Evolutionary conservation across 2,329 filamentous ascomycete species (phyloP), one percentile per base, ranked within the genome.

Genomic region (Paraphoma chrysanthemicola): DNA sequence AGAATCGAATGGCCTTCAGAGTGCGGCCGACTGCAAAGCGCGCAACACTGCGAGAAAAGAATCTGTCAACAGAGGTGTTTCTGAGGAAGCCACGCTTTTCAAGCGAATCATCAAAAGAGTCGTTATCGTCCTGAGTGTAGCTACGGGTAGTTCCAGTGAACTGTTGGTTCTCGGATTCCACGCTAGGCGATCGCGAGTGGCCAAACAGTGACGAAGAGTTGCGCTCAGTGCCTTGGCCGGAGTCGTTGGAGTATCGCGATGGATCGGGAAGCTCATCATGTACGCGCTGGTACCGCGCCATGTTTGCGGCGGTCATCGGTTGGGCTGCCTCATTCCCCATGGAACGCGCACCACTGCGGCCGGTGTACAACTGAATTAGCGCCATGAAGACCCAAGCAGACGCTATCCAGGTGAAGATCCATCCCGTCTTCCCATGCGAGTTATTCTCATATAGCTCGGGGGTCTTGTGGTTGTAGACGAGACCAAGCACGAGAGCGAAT

Each of bases 361-460:
- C 82, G 4, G 84, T 82, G 58, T 90, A 85, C 42, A 83, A 79
- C 50, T 88, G 87, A 45, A 92, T 78, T 52, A 92, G 73, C 47
- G 87, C 86, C 72, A 96, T 80, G 39, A 90, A 68, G 14, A 90
- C 83, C 79, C 97, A 94, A 0, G 84, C 87, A 50, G 82, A 83
- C 10, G 90, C 82, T 4, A 93, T 81, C 82, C 86, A 90, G 3
- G 90, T 94, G 30, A 90, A 83, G 42, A 91, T 82, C 94, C 94
- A 98, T 52, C 93, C 93, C 43, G 94, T 84, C 75, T 91, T 93
- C 79, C 93, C 88, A 75, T 97, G 93, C n/a, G 90, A 86, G 72
- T 96, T 96, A 72, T 90, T 89, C 31, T 88, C 88, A 73, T 97
- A 97, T 18, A 97, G 80, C 71, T 97, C 91, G 1, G 93, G 92